Evolutionary conservation across 192 early-diverging fungal genomes (phyloP), one percentile per base, ranked within the genome.

Genomic region (Mortierella hygrophila): DNA sequence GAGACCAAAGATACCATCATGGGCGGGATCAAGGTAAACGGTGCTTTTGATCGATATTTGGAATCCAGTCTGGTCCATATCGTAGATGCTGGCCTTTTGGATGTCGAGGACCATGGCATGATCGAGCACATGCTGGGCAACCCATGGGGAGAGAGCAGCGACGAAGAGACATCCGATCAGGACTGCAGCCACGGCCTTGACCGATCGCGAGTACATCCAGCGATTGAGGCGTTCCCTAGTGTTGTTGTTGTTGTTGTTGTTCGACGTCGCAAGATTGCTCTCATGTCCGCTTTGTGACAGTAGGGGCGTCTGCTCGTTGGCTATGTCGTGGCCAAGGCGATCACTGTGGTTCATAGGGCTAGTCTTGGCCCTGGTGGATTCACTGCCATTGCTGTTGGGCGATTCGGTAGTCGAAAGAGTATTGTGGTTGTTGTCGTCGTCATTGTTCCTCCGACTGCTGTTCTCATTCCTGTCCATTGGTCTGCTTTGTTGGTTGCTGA

Each of bases 11-110:
- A 86, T 70, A 15, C 84, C 84, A 47, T 86, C 84, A 5, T 80
- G 71, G 41, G 60, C 1, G 15, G 79, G 26, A 60, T 86, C 84
- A 4, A 86, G 74, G 23, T 63, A 49, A 10, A 86, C 47, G 16
- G 75, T 77, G 18, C 78, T 81, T 65, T 74, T 20, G 60, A 86
- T 71, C 52, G 42, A 57, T 49, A 86, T 75, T 71, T 86, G 84
- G 72, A 86, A 86, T 54, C 84, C 84, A 15, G 84, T 70, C 21
- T 86, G 40, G 42, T 86, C 84, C 79, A 81, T 75, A 6, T 86
- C 79, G 16, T 75, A 57, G 15, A 86, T 86, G 29, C 74, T 72
- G 44, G 79, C 74, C 70, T 74, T 47, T 37, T 86, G 75, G 35
- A 86, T 86, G 54, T 86, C 76, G 21, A 86, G 75, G 13, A 81